These are phyloP conservation scores for Boletellus ananiceps DNA, from an alignment of 768 basidiomycete genomes.

Conservation along the genomic window DNA sequence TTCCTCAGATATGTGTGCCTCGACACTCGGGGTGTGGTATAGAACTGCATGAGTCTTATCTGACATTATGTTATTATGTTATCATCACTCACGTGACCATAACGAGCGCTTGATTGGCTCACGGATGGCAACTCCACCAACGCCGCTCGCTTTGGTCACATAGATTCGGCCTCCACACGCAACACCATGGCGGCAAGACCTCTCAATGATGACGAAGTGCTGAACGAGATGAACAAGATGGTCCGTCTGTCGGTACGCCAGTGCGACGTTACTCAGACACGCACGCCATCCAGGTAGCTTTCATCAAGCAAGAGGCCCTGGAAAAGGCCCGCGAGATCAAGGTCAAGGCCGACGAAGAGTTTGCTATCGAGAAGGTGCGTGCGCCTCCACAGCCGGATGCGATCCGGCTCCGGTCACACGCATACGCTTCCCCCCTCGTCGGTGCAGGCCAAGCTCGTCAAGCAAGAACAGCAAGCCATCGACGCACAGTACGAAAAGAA, in stretches of 20 bases:
- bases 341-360: constrained; percentile 98
- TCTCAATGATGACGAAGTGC: constrained; percentile 91
- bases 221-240: constrained; percentile 99
- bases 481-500: constrained; percentile 96
- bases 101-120: too few species aligned
- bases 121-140: not conserved
- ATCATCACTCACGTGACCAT: not conserved
- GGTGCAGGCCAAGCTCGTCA: constrained; percentile 88
- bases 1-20: too few species aligned
- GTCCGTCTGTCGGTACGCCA: constrained; percentile 38
- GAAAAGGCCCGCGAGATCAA: constrained; percentile 97
- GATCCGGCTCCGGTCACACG: too few species aligned
- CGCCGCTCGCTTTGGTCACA: not conserved
- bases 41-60: too few species aligned
- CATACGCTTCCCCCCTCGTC: not conserved
- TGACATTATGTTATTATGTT: not conserved
- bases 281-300: constrained; percentile 64
- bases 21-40: too few species aligned
- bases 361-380: constrained; percentile 92
- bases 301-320: constrained; percentile 97
- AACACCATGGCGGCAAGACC: constrained; percentile 65
- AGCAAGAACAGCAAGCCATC: constrained; percentile 92
- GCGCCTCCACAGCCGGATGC: not conserved
- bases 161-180: not conserved
- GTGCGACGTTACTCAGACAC: constrained; percentile 1